A percentile compares a stretch with the other conserved stretches of the same genome.
Conservation (phyloP, 345 rosid species). For the Sonneratia alba region DNA sequence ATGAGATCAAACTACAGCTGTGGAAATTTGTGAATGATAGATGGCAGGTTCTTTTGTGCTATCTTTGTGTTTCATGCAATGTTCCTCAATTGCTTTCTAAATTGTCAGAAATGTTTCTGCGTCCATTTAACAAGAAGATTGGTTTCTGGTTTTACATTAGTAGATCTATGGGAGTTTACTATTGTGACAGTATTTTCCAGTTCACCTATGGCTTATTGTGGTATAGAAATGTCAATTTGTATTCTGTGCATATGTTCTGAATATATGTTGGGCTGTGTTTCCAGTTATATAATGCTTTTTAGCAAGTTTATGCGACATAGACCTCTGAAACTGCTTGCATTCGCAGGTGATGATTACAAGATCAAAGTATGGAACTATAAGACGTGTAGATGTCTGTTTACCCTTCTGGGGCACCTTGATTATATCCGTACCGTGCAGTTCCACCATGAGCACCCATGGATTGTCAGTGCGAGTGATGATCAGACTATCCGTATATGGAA, state of each 20-base stretch:
- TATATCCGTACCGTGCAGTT: slow-evolving; percentile 95
- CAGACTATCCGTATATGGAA: slow-evolving; percentile 98
- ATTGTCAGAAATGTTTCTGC: neutral
- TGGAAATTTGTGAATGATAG: neutral
- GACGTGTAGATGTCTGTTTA: slow-evolving; percentile 79
- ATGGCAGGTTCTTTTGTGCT: neutral
- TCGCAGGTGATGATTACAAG: slow-evolving; percentile 92
- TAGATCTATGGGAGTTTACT: neutral
- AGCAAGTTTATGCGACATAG: neutral
- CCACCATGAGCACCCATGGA: slow-evolving; percentile 97
- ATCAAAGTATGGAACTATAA: slow-evolving; percentile 97
- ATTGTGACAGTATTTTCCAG: neutral
- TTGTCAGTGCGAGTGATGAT: slow-evolving; percentile 97
- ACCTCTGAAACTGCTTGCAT: slow-evolving; percentile 7
- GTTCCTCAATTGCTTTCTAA: too few species aligned
- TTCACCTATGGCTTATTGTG: neutral
- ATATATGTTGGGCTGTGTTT: neutral
- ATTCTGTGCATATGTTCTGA: neutral
- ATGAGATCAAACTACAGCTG: neutral
- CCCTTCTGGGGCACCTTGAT: slow-evolving; percentile 95
- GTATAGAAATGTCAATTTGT: neutral
- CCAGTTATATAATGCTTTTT: neutral
- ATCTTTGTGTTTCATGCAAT: neutral
- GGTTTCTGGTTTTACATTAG: neutral
- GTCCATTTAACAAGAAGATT: neutral